Base-by-base conservation (phyloP, 306 rosid genomes). In the Dalbergia cultrata region DNA sequence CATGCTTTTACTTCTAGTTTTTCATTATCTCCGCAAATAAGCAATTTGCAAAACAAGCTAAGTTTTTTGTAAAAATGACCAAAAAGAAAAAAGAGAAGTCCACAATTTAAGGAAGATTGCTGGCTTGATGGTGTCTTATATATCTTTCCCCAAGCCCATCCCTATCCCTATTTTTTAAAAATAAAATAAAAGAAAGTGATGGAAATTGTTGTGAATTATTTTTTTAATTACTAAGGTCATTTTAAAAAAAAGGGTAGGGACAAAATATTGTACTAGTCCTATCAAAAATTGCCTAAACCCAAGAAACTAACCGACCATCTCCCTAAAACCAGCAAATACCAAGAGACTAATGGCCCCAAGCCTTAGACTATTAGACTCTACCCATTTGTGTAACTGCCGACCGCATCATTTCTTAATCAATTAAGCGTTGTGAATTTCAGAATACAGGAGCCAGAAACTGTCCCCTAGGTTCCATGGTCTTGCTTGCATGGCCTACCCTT, bases 251-350 rank as follows among this genome's bases (percentile, higher is more conserved):
- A 52, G 13, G 14, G 14, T 60, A 57, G 79, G 75, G 82, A 85
- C 86, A 72, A 43, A 81, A 81, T 68, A 52, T 52, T 62, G 61
- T 45, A 54, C 13, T 56, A 31, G 4, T 9, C 57, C 57, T 49
- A 72, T 18, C 6, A 62, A 66, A 67, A 67, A 22, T 47, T 39
- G 76, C 57, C 52, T 45, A 73, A 76, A 76, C 83, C 86, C 87
- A 86, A 88, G 90, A 79, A 87, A 77, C 80, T 83, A 88, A 87
- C 98, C 89, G 93, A 88, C 95, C 93, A 91, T 74, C 37, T 83
- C 90, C 98, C 75, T 59, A 90, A 92, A 90, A 86, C 85, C 87
- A 81, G 97, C 94, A 67, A 86, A 78, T 67, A 68, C 67, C 53
- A 75, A 76, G 71, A 45, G 10, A 18, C n/a, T 58, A 34, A 67